Base-by-base conservation (phyloP, 192 early-diverging fungal genomes). In the Bifiguratus adelaidae region DNA sequence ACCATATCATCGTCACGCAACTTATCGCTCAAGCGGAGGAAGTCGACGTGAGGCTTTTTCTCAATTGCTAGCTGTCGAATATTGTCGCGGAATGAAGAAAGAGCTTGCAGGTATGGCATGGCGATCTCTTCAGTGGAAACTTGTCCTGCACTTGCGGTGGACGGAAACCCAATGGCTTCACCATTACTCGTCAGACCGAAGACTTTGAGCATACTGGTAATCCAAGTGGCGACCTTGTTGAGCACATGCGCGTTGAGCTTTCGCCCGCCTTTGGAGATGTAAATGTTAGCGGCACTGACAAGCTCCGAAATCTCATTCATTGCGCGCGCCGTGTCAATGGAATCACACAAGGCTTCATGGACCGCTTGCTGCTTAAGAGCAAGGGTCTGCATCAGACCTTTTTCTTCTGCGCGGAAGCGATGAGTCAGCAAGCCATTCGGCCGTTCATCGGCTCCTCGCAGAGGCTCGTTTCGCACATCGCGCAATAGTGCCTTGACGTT, bases 271-370 rank as follows among this genome's bases (percentile, higher is more conserved):
- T 66, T 70, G 44, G 78, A 73, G 59, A 86, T 56, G 52, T 98
- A 98, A 3, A 75, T 70, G 64, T 96, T 96, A 37, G 89, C 72
- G 15, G 73, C 63, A 13, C 75, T 65, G 32, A 98, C 76, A 13
- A 95, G 65, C 6, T 83, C 80, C 50, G 85, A 77, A 30, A 98
- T 63, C 45, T 84, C 85, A 19, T 67, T 56, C 72, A 98, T 82
- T 4, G 84, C 92, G 4, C 52, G 44, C 1, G 88, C 82, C 13
- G 92, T 96, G 58, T 98, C 83, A 60, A 98, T 88, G 13, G 85
- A 89, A 61, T 98, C 92, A 60, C 83, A 81, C 44, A 98, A 77
- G 21, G 92, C 89, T 2, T 56, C 71, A 48, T 94, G 91, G n/a
- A 94, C 78, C 25, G 65, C 61, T 12, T 41, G 53, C 60, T 94